Percentiles rank a stretch among this genome's conserved stretches.
Evolutionary conservation across 352 stramenopile species (phyloP).

Genomic region (Phytophthora uliginosa): DNA sequence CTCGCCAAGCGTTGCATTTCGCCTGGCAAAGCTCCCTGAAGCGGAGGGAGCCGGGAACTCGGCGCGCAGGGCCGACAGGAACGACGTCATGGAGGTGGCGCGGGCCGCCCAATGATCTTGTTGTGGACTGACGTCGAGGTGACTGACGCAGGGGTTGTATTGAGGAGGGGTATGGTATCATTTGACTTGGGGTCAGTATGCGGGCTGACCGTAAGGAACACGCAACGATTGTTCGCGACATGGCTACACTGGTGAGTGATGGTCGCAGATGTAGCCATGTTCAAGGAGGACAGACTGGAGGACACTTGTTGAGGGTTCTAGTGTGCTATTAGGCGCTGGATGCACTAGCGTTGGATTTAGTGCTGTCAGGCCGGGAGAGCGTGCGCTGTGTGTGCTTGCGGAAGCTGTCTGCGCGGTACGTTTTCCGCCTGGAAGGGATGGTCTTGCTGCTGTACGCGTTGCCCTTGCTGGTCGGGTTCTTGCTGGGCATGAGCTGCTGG

Average conservation of each 20-base stretch:
- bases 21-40: neutral
- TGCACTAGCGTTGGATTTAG: constrained; percentile 26
- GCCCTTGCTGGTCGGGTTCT: constrained; percentile 37
- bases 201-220: constrained; percentile 9
- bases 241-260: constrained; percentile 22
- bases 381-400: constrained; percentile 46
- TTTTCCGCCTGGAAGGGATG: constrained; percentile 51
- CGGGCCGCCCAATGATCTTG: constrained; percentile 19
- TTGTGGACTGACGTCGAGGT: neutral
- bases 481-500: constrained; percentile 55
- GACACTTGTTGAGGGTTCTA: neutral
- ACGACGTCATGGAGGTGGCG: constrained; percentile 35
- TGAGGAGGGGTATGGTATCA: constrained; percentile 1
- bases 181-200: constrained; percentile 16
- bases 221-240: constrained; percentile 17
- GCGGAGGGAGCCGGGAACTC: constrained; percentile 25
- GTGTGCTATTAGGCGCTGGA: constrained; percentile 29
- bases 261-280: constrained; percentile 11
- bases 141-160: constrained; percentile 21
- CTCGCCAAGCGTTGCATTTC: constrained; percentile 14
- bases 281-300: neutral
- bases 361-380: constrained; percentile 34
- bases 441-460: constrained; percentile 58
- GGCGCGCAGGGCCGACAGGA: constrained; percentile 43
- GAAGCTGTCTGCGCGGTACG: constrained; percentile 64